phyloP scores from a whole-genome alignment of 2,329 filamentous ascomycete species.

The Dactylellina sp. region DNA sequence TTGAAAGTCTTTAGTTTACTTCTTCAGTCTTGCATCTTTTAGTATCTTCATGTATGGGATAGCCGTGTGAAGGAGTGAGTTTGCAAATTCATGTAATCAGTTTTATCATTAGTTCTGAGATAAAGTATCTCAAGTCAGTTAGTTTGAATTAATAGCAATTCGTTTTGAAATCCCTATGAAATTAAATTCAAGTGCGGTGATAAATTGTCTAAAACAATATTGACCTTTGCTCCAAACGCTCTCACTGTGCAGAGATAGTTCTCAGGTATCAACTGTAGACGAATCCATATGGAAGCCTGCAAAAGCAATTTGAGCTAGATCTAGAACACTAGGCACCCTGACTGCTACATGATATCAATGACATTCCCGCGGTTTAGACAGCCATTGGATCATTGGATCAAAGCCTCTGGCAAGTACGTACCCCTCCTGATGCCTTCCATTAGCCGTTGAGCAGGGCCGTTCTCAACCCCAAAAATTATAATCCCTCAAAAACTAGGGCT shows the following conservation, averaged over 20 bases:
- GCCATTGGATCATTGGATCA: too few species aligned
- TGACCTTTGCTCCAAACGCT: too few species aligned
- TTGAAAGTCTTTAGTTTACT: background rate
- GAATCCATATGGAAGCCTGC: background rate
- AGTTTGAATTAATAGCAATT: constrained; percentile 18
- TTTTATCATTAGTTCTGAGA: background rate
- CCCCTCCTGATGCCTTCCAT: background rate
- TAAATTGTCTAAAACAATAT: too few species aligned
- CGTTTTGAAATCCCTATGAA: background rate
- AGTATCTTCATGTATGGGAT: background rate
- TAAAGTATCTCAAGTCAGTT: background rate
- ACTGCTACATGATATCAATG: background rate
- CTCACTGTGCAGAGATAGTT: too few species aligned
- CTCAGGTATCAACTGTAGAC: too few species aligned
- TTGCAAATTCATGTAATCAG: background rate
- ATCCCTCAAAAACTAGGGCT: background rate
- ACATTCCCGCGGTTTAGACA: too few species aligned
- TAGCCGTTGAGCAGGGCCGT: background rate
- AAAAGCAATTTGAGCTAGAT: constrained; percentile 12
- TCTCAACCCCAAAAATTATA: constrained; percentile 17
- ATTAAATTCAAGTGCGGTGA: too few species aligned
- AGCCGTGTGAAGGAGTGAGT: background rate
- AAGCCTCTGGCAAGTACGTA: constrained; percentile 17
- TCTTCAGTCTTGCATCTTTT: too few species aligned
- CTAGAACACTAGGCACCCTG: background rate